Base-by-base conservation (phyloP, 1,284 basidiomycete genomes). In the Butyriboletus appendiculatus region DNA sequence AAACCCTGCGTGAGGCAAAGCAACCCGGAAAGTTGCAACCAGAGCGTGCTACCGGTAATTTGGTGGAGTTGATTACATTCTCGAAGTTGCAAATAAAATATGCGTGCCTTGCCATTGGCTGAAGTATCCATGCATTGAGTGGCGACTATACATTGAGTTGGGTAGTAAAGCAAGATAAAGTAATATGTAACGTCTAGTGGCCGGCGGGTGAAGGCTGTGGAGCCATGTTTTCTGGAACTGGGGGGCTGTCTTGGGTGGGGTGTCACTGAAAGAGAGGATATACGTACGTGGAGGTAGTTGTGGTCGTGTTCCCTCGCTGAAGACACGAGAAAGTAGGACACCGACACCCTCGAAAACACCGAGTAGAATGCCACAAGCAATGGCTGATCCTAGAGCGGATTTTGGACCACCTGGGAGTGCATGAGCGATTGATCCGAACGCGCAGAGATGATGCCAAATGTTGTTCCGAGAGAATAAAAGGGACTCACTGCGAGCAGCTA, bases 281-380 rank as follows among this genome's bases (percentile, higher is more conserved):
- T 16, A 60, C 68, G 7, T 34, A 69, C 68, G 10, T 58, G 62
- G 71, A 35, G 68, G 68, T 55, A 90, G 76, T 65, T 89, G 88
- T 59, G 88, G 91, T 65, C 88, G 80, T 67, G 90, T 87, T 57
- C 84, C 83, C 68, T 93, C 90, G 60, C 88, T 90, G 74, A 94
- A 90, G 60, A 94, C 84, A 55, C 93, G 81, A 51, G 86, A 87
- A 57, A 96, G 76, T 18, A 97, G 76, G 6, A 96, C 93, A 62
- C 94, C 94, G 9, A 96, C 92, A 68, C 96, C 96, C 72, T 96
- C 94, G 66, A 96, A 98, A 26, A 98, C 96, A 64, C 96, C 96
- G 18, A 99, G 82, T 22, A 99, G 78, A 61, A 99, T 96, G 72
- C 95, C 97, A 70, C 96, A 98, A 46, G 94, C 94, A 53, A 99